A percentile compares a stretch with the other conserved stretches of the same genome.
Conservation (phyloP, 441 rosid genomes). For the Melastoma candidum region DNA sequence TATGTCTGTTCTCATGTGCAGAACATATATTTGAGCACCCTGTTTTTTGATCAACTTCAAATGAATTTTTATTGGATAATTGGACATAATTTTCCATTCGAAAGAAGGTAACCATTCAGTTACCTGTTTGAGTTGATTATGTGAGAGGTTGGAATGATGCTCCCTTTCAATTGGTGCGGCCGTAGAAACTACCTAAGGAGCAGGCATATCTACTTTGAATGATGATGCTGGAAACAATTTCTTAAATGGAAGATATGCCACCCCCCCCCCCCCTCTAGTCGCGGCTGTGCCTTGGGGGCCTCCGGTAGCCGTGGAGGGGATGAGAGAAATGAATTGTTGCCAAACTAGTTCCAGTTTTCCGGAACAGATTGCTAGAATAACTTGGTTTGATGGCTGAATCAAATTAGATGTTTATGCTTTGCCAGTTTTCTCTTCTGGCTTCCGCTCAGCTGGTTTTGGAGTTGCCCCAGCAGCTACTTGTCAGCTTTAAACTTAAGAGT, state of each 20-base stretch:
- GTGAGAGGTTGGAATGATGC: constrained; percentile 99
- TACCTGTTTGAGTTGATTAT: constrained; percentile 91
- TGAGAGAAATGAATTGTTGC: constrained; percentile 76
- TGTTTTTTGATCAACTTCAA: constrained; percentile 18
- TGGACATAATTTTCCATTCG: constrained; percentile 24
- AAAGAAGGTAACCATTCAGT: constrained; percentile 36
- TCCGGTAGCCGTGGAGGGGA: constrained; percentile 88
- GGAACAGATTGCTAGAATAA: constrained; percentile 94
- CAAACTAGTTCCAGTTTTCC: constrained; percentile 64
- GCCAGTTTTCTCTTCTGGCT: constrained; percentile 53
- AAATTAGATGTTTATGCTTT: constrained; percentile 78
- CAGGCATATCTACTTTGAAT: constrained; percentile 38
- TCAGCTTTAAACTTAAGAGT: constrained; percentile 79
- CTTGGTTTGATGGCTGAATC: constrained; percentile 96
- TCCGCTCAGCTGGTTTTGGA: constrained; percentile 14
- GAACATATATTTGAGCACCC: constrained; percentile 55
- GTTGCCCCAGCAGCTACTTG: constrained; percentile 72
- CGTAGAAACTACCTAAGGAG: constrained; percentile 48
- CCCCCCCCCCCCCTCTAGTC: constrained; percentile 3
- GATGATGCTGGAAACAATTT: constrained; percentile 68
- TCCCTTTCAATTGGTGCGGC: constrained; percentile 87
- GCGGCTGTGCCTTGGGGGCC: constrained; percentile 86
- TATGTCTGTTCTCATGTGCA: constrained; percentile 16
- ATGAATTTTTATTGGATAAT: constrained; percentile 18
- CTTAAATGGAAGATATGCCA: constrained; percentile 18